Percentiles rank a stretch among this genome's conserved stretches.
These are phyloP conservation scores for Mycosphaerella sp. DNA, from an alignment of 2,329 filamentous ascomycete genomes.

Conservation along the genomic window DNA sequence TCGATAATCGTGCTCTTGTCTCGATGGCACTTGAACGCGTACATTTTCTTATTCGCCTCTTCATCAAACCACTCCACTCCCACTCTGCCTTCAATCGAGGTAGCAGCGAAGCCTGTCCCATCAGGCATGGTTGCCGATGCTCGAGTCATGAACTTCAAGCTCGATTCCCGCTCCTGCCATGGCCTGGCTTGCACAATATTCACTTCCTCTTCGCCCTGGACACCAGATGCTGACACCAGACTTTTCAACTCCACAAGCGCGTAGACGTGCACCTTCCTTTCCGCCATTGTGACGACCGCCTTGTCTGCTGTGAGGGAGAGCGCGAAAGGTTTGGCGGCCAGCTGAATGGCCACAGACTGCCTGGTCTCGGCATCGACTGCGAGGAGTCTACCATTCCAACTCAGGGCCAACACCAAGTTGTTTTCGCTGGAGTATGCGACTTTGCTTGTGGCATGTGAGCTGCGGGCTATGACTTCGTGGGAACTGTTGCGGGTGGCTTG, in stretches of 20 bases:
- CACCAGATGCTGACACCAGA: slow-evolving; percentile 42
- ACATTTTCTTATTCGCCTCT: slow-evolving; percentile 86
- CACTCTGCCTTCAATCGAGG: slow-evolving; percentile 88
- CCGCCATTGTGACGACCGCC: slow-evolving; percentile 91
- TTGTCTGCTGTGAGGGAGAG: slow-evolving; percentile 73
- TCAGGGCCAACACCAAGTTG: slow-evolving; percentile 75
- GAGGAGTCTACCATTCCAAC: slow-evolving; percentile 89
- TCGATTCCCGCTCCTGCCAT: slow-evolving; percentile 91
- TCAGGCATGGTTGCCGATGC: slow-evolving; percentile 95
- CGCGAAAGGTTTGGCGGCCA: slow-evolving; percentile 85
- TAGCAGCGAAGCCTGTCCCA: slow-evolving; percentile 87
- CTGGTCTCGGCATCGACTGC: slow-evolving; percentile 58
- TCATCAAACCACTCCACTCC: slow-evolving; percentile 98
- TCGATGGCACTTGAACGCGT: slow-evolving; percentile 97
- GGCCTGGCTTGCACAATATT: slow-evolving; percentile 43
- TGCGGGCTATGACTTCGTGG: slow-evolving; percentile 65
- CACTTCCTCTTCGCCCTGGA: slow-evolving; percentile 3
- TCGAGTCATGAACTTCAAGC: slow-evolving; percentile 91
- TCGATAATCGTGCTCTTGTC: slow-evolving; percentile 62
- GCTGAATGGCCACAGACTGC: slow-evolving; percentile 45
- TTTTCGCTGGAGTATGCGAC: slow-evolving; percentile 75
- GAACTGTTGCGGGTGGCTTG: too few species aligned
- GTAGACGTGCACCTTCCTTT: slow-evolving; percentile 90
- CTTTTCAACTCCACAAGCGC: slow-evolving; percentile 65
- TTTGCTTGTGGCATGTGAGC: slow-evolving; percentile 67